Evolutionary conservation across 2,329 filamentous ascomycete genomes (phyloP), one percentile per base, ranked within the genome.

Genomic region (Alternaria conjuncta): DNA sequence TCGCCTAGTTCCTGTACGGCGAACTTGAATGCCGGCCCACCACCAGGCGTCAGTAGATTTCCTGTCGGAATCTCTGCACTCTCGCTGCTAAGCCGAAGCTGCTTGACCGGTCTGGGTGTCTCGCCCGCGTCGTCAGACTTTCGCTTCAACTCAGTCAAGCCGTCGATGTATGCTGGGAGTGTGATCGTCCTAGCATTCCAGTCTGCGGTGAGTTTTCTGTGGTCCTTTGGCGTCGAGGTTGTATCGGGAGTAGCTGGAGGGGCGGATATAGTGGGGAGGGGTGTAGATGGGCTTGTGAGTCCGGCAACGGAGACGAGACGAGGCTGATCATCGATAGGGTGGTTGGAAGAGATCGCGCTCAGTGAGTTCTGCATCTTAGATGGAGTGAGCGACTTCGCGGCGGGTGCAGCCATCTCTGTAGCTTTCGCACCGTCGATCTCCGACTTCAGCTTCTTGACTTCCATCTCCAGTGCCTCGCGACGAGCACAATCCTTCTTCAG

Each of bases 61-160:
- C 10, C 46, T 1, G 3, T 5, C 0, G 25, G 15, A 18, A 11
- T 0, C 2, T 23, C 23, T 2, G n/a, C 2, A 0, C 1, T 49
- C 15, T 49, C 25, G n/a, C 26, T n/a, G 11, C n/a, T 20, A n/a
- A 13, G 7, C 11, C 26, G 8, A 9, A 15, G 18, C 18, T 51
- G 30, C 2, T 51, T 51, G 7, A 32, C 5, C 9, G 26, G 47
- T 15, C 47, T 21, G 18, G 26, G 26, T 13, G 26, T 51, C 26
- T 32, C 47, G 5, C 4, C 18, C 9, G 2, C 9, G 3, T 32
- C 26, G 1, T 21, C 18, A 21, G 26, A 26, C 26, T 32, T 51
- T 1, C 47, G 47, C 47, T 51, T 51, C 2, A 50, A 7, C 12
- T 11, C 47, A 11, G 8, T 0, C 6, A 50, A 18, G 8, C 47